Evolutionary conservation across 306 rosid species (phyloP).

Genomic region (Cicer pinnatifidum): DNA sequence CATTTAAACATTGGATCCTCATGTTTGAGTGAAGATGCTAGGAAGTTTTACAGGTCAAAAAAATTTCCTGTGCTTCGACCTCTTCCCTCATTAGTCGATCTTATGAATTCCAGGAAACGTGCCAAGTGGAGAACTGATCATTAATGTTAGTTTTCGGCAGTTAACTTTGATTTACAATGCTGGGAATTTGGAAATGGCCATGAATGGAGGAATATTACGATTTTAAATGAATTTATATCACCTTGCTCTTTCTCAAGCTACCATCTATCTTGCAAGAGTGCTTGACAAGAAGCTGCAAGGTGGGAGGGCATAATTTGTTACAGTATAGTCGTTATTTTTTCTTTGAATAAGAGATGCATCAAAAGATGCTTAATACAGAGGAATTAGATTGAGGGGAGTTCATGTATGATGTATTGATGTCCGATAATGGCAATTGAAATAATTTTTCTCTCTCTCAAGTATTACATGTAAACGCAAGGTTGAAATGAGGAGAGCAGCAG

Average conservation of each 20-base stretch:
- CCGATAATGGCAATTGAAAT: constrained; percentile 30
- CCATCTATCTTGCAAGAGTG: background rate
- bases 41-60: constrained; percentile 71
- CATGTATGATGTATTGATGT: background rate
- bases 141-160: background rate
- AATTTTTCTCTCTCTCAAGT: background rate
- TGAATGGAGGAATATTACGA: constrained; percentile 25
- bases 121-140: constrained; percentile 54
- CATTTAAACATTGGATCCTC: constrained; percentile 56
- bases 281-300: constrained; percentile 31
- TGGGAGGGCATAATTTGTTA: constrained; percentile 29
- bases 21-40: constrained; percentile 54
- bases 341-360: constrained; percentile 43
- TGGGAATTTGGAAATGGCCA: background rate
- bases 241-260: constrained; percentile 25
- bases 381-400: constrained; percentile 26
- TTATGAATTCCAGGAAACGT: constrained; percentile 64
- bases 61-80: constrained; percentile 76
- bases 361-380: constrained; percentile 27
- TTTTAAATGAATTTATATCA: constrained; percentile 25
- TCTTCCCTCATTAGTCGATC: constrained; percentile 71
- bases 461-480: background rate
- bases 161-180: constrained; percentile 21
- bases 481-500: constrained; percentile 34
- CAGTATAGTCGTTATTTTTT: constrained; percentile 7